Evolutionary conservation across 352 stramenopile genomes (phyloP).

Genomic region (Globisporangium parvum): DNA sequence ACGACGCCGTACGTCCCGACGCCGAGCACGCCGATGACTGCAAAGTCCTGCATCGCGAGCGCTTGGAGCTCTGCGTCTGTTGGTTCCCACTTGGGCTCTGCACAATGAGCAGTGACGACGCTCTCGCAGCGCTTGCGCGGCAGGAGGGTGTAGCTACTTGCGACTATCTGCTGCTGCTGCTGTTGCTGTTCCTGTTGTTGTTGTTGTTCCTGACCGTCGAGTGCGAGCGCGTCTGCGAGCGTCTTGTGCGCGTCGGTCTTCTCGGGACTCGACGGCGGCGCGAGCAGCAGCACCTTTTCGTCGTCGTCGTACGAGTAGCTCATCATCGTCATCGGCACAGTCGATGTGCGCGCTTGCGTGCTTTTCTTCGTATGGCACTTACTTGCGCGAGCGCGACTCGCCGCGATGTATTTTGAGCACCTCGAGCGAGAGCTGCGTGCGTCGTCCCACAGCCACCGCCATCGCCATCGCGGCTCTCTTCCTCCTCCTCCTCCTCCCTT

Average conservation of each 20-base stretch:
- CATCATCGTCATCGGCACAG: neutral
- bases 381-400: no score
- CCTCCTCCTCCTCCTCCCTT: no score
- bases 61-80: slow-evolving; percentile 26
- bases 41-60: slow-evolving; percentile 48
- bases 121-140: neutral
- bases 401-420: no score
- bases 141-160: neutral
- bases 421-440: no score
- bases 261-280: neutral
- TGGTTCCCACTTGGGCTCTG: slow-evolving; percentile 19
- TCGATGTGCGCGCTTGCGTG: no score
- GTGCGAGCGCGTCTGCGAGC: neutral
- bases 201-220: neutral
- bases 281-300: neutral
- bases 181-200: slow-evolving; percentile 1
- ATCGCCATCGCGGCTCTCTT: no score
- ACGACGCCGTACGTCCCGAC: slow-evolving; percentile 77
- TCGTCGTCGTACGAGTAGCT: neutral
- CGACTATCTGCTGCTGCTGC: neutral
- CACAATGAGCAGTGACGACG: neutral
- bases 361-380: no score
- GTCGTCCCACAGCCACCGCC: no score
- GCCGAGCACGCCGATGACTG: slow-evolving; percentile 63
- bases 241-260: slow-evolving; percentile 2